Evolutionary conservation across 2,329 filamentous ascomycete species (phyloP), one percentile per base, ranked within the genome.

Genomic region (Mollisia scopiformis): DNA sequence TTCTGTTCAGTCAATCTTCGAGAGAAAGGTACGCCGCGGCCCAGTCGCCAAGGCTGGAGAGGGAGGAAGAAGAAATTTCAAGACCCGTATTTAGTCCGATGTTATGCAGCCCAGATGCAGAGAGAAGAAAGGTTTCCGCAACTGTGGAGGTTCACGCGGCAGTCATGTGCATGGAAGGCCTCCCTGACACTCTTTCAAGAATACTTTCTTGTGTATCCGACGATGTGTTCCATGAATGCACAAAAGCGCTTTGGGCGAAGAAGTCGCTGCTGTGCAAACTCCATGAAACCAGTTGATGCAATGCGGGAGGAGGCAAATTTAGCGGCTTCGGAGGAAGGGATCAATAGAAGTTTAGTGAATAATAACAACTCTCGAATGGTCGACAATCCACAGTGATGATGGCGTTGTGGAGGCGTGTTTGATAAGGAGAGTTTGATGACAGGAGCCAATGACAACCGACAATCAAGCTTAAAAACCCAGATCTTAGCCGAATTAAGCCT

Each of bases 91-190:
- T 39, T 57, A 19, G 35, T 19, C 14, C 6, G 25, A 27, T 43
- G 37, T 21, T 25, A 14, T 47, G 16, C 28, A 49, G 57, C 49
- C 46, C 39, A 25, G 27, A 8, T 33, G 27, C 37, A 27, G 21
- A 23, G 56, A 50, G 57, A n/a, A 30, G 52, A 31, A 25, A 56
- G 11, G 53, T n/a, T 23, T 47, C 25, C 27, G 41, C 41, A 41
- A 19, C 30, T 39, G 51, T 58, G 59, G 52, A 56, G 37, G 52
- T 59, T 62, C 55, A 51, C 60, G 47, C 56, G 19, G 35, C 7
- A 41, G 49, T 55, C 27, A 52, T 59, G 56, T 46, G 57, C 27
- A 30, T 47, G 25, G 31, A 47, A 59, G 33, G 41, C 52, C 43
- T 57, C n/a, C n/a, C n/a, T n/a, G 54, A 52, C 53, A 56, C 13